A percentile compares a stretch with the other conserved stretches of the same genome.
Conservation (phyloP, 106 monocot genomes). For the Gastrodia elata region DNA sequence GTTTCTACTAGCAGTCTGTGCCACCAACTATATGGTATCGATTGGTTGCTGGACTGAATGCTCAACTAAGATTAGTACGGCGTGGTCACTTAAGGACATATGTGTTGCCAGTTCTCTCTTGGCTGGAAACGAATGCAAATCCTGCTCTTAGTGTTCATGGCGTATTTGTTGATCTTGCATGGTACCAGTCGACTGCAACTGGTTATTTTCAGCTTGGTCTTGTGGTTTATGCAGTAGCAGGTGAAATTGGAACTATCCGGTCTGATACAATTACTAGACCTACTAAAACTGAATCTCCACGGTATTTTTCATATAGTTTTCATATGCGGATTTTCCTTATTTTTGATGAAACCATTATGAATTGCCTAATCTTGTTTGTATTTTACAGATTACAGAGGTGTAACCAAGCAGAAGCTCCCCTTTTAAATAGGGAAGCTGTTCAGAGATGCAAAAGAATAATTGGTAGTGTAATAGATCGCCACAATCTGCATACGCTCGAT, state of each 20-base stretch:
- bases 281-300: slow-evolving; percentile 23
- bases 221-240: slow-evolving; percentile 36
- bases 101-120: slow-evolving; percentile 45
- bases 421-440: slow-evolving; percentile 34
- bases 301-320: slow-evolving; percentile 25
- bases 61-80: slow-evolving; percentile 75
- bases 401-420: slow-evolving; percentile 18
- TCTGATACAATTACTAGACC: slow-evolving; percentile 24
- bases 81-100: slow-evolving; percentile 51
- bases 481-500: slow-evolving; percentile 44
- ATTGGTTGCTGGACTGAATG: slow-evolving; percentile 93
- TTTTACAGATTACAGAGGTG: slow-evolving; percentile 33
- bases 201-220: slow-evolving; percentile 70
- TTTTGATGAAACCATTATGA: background rate
- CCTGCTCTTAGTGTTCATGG: slow-evolving; percentile 39
- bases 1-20: slow-evolving; percentile 40
- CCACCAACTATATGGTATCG: slow-evolving; percentile 97
- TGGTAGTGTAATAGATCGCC: slow-evolving; percentile 49
- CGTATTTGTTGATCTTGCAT: slow-evolving; percentile 49
- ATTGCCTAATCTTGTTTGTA: background rate
- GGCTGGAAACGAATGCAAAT: slow-evolving; percentile 70
- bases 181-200: slow-evolving; percentile 54
- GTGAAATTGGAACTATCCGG: slow-evolving; percentile 12
- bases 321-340: background rate
- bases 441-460: slow-evolving; percentile 39